Evolutionary conservation across 2,329 filamentous ascomycete genomes (phyloP).

Genomic region (Talaromyces sp.): DNA sequence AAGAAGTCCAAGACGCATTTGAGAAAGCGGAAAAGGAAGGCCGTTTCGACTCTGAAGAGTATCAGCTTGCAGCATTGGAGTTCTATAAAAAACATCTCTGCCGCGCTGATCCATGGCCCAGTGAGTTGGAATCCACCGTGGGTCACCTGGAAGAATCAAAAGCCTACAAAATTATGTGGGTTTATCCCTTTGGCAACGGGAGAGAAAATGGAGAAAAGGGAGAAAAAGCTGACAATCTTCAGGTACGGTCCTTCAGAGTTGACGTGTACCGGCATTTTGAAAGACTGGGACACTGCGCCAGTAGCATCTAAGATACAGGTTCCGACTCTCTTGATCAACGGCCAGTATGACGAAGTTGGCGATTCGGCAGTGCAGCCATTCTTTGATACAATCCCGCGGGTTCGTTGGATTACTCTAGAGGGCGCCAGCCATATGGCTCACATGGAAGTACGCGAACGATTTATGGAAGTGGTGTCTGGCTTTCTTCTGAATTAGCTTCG

Average conservation of each 20-base stretch:
- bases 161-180: neutral
- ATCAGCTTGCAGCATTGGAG: neutral
- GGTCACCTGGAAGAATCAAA: neutral
- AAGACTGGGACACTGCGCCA: neutral
- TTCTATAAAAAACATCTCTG: neutral
- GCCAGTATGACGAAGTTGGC: neutral
- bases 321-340: neutral
- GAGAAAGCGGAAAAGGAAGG: neutral
- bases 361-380: neutral
- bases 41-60: neutral
- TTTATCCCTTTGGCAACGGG: neutral
- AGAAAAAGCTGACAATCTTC: neutral
- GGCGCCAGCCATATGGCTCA: neutral
- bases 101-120: neutral
- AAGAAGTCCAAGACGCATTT: neutral
- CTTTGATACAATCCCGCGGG: neutral
- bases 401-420: neutral
- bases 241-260: neutral
- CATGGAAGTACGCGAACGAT: neutral
- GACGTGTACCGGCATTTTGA: neutral
- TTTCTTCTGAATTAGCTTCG: neutral
- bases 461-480: neutral
- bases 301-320: neutral
- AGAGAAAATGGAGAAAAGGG: neutral
- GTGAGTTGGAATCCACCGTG: neutral